These are phyloP conservation scores for Entoloma clypeatum DNA, from an alignment of 1,284 basidiomycete species.

Conservation along the genomic window DNA sequence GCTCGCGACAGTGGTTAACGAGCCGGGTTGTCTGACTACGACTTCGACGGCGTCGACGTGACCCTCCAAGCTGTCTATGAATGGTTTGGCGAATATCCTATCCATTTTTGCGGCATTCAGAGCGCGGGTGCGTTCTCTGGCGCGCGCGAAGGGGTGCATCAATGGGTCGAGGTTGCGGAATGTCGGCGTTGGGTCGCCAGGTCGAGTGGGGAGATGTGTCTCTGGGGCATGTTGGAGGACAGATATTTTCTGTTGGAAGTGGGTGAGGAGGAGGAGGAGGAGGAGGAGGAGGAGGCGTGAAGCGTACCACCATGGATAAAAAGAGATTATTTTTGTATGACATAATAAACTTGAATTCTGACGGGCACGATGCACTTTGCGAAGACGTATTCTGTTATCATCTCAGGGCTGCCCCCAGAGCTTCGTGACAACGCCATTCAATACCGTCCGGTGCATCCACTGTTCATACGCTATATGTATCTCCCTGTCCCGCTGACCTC, in stretches of 20 bases:
- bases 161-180: conserved; percentile 92
- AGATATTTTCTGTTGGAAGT: conserved; percentile 69
- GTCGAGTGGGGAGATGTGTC: conserved; percentile 64
- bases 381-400: conserved; percentile 70
- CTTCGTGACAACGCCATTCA: conserved; percentile 79
- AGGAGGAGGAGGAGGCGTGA: too few relatives aligned
- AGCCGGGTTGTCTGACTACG: conserved; percentile 74
- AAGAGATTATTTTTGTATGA: too few relatives aligned
- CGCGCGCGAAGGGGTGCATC: conserved; percentile 91
- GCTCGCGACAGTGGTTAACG: conserved; percentile 82
- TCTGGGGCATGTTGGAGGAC: conserved; percentile 84
- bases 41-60: conserved; percentile 96
- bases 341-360: too few relatives aligned
- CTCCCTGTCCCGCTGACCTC: not conserved
- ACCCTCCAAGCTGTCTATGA: conserved; percentile 87
- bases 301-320: too few relatives aligned
- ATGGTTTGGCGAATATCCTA: conserved; percentile 95
- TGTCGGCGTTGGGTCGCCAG: conserved; percentile 81
- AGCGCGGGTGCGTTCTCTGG: conserved; percentile 91
- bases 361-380: conserved; percentile 68
- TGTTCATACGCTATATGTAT: conserved; percentile 1
- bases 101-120: conserved; percentile 97
- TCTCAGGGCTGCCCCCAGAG: conserved; percentile 71
- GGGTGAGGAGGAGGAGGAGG: too few relatives aligned
- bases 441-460: conserved; percentile 67